A percentile compares a stretch with the other conserved stretches of the same genome.
Evolutionary conservation across 2,329 filamentous ascomycete genomes (phyloP).

Genomic region (Penicillium aurantiogriseum): DNA sequence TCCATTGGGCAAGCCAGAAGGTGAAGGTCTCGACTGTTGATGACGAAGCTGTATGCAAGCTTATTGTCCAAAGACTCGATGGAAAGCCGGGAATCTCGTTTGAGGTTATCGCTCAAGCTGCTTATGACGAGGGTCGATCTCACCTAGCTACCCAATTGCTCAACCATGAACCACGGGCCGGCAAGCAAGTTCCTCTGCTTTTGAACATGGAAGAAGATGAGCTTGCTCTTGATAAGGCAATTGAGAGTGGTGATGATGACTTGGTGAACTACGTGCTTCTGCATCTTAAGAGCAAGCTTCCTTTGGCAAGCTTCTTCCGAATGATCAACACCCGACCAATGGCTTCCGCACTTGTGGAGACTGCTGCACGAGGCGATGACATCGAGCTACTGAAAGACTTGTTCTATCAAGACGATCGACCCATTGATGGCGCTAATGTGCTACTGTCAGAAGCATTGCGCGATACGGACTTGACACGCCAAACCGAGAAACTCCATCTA

Average conservation of each 20-base stretch:
- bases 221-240: constrained; percentile 91
- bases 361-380: constrained; percentile 76
- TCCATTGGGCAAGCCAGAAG: constrained; percentile 95
- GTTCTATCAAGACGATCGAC: constrained; percentile 94
- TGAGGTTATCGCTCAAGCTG: constrained; percentile 86
- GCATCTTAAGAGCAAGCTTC: constrained; percentile 84
- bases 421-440: constrained; percentile 82
- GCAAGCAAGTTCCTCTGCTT: constrained; percentile 91
- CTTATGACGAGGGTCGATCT: constrained; percentile 87
- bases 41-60: constrained; percentile 80
- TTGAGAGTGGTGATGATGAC: constrained; percentile 93
- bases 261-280: constrained; percentile 86
- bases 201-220: constrained; percentile 95
- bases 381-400: constrained; percentile 84
- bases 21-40: constrained; percentile 80
- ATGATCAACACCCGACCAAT: constrained; percentile 81
- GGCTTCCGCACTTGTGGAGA: constrained; percentile 85
- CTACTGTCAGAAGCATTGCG: constrained; percentile 79
- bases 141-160: constrained; percentile 87
- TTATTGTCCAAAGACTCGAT: constrained; percentile 81
- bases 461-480: constrained; percentile 66
- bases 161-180: constrained; percentile 89
- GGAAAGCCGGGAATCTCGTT: constrained; percentile 94
- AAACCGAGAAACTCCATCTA: constrained; percentile 83
- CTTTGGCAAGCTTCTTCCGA: constrained; percentile 87